Conservation (phyloP, 208 protist species). For the Leishmania amazonensis region DNA sequence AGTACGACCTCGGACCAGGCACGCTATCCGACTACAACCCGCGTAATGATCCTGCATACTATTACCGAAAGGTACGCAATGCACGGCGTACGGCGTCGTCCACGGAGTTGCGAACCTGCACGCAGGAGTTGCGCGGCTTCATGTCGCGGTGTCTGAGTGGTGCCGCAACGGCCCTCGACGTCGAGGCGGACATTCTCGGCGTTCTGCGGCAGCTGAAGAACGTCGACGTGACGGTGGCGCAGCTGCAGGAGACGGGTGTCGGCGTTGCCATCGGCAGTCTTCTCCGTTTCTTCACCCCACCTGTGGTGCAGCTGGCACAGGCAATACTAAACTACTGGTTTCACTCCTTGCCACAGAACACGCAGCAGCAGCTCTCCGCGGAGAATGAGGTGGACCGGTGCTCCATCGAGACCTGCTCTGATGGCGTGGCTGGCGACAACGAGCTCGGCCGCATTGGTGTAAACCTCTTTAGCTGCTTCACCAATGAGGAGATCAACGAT, state of each 20-base stretch:
- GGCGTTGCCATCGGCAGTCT: slow-evolving; percentile 70
- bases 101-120: slow-evolving; percentile 24
- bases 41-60: slow-evolving; percentile 42
- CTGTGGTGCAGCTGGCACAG: slow-evolving; percentile 48
- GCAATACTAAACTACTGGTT: slow-evolving; percentile 84
- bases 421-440: slow-evolving; percentile 25
- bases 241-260: slow-evolving; percentile 56
- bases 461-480: slow-evolving; percentile 65
- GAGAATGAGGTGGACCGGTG: slow-evolving; percentile 51
- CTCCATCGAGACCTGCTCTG: slow-evolving; percentile 49
- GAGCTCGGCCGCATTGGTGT: slow-evolving; percentile 59
- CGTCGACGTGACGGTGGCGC: slow-evolving; percentile 51
- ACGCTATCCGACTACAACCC: slow-evolving; percentile 30
- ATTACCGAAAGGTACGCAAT: slow-evolving; percentile 36
- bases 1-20: slow-evolving; percentile 32
- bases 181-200: slow-evolving; percentile 39
- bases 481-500: slow-evolving; percentile 68
- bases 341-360: slow-evolving; percentile 41
- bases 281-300: slow-evolving; percentile 35
- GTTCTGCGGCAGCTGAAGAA: slow-evolving; percentile 45
- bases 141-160: slow-evolving; percentile 16
- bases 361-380: slow-evolving; percentile 40
- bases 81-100: slow-evolving; percentile 32
- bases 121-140: slow-evolving; percentile 16
- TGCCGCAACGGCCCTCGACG: slow-evolving; percentile 9